A percentile compares a stretch with the other conserved stretches of the same genome.
These are phyloP conservation scores for Fonsecaea multimorphosa DNA, from an alignment of 2,329 filamentous ascomycete genomes.

Conservation along the genomic window DNA sequence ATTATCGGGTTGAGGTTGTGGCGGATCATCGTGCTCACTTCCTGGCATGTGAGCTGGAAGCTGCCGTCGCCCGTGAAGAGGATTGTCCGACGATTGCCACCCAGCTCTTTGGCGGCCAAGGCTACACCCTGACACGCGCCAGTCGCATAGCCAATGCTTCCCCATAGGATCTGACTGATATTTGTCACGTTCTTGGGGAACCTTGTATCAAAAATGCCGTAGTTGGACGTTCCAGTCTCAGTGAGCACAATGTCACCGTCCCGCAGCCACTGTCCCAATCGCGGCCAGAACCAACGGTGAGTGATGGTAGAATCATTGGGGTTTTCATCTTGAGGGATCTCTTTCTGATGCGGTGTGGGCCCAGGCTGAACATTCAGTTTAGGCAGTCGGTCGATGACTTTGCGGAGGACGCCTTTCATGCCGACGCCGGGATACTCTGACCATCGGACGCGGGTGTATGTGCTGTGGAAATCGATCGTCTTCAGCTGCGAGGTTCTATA, in stretches of 20 bases:
- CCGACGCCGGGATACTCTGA: constrained; percentile 78
- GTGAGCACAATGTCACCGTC: constrained; percentile 64
- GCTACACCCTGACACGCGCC: constrained; percentile 63
- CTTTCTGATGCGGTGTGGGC: constrained; percentile 65
- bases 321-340: constrained; percentile 46
- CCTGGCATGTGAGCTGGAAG: constrained; percentile 70
- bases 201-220: constrained; percentile 59
- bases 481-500: constrained; percentile 77
- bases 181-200: constrained; percentile 58
- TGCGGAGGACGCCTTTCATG: constrained; percentile 78
- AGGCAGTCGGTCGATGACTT: constrained; percentile 65
- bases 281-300: constrained; percentile 65
- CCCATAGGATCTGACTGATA: constrained; percentile 63
- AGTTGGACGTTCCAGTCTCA: constrained; percentile 66
- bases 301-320: constrained; percentile 52
- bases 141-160: constrained; percentile 67
- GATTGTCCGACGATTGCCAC: constrained; percentile 62
- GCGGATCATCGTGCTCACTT: constrained; percentile 68
- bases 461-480: constrained; percentile 82
- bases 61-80: constrained; percentile 68
- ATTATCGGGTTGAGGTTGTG: constrained; percentile 58
- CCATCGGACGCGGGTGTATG: constrained; percentile 73
- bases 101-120: constrained; percentile 60
- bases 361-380: constrained; percentile 63
- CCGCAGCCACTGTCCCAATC: constrained; percentile 61